Evolutionary conservation across 441 rosid species (phyloP).

Genomic region (Adansonia madagascariensis): DNA sequence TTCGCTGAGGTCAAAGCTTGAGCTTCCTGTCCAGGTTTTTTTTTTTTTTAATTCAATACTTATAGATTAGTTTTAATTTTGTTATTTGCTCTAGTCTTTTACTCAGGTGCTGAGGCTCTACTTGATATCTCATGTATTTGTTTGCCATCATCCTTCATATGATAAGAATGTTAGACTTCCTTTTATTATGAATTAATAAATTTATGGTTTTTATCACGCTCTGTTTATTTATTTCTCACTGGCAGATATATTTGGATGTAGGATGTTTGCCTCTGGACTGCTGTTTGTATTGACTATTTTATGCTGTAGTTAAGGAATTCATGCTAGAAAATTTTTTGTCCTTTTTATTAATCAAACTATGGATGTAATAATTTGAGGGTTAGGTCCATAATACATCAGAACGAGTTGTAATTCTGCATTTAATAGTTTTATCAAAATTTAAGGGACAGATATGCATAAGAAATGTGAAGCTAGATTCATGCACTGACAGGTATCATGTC

Average conservation of each 20-base stretch:
- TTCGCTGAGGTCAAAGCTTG: slow-evolving; percentile 93
- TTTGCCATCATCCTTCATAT: neutral
- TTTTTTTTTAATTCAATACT: slow-evolving; percentile 21
- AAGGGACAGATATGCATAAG: neutral
- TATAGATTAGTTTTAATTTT: neutral
- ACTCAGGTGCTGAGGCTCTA: neutral
- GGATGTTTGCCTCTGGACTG: neutral
- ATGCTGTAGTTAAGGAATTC: neutral
- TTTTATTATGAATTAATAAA: neutral
- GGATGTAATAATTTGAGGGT: neutral
- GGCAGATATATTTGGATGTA: neutral
- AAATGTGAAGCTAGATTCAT: neutral
- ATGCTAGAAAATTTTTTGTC: neutral
- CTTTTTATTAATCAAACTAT: neutral
- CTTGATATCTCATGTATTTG: neutral
- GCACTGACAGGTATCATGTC: neutral
- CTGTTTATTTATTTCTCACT: neutral
- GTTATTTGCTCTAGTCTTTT: slow-evolving; percentile 13
- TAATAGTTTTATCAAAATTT: neutral
- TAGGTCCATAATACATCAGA: neutral
- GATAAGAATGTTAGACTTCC: slow-evolving; percentile 15
- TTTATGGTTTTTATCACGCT: neutral
- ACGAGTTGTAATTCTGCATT: neutral
- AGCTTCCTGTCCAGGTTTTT: slow-evolving; percentile 92
- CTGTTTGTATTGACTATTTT: slow-evolving; percentile 13